A percentile compares a stretch with the other conserved stretches of the same genome.
Evolutionary conservation across 108 stramenopile species (phyloP).

Genomic region (Heterococcus sp.): DNA sequence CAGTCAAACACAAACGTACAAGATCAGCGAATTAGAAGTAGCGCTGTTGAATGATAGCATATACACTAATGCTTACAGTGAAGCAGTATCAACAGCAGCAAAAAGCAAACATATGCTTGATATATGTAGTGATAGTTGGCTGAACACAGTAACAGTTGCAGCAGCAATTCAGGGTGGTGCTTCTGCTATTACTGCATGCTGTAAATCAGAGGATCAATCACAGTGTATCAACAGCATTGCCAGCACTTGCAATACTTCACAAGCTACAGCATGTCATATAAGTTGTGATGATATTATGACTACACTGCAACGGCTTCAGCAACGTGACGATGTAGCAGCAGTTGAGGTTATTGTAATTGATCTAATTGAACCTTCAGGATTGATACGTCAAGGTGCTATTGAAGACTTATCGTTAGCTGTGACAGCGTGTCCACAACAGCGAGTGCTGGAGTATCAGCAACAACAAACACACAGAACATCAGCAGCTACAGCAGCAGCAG

Average conservation of each 20-base stretch:
- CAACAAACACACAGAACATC: not conserved
- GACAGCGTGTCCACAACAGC: not conserved
- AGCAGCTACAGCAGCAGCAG: not conserved
- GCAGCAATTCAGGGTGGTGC: not conserved
- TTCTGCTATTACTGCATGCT: not conserved
- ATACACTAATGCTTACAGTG: too few species aligned
- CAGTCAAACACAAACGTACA: not conserved
- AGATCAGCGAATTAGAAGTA: not conserved
- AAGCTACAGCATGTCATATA: too few species aligned
- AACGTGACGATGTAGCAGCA: not conserved
- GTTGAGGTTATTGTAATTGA: constrained; percentile 12
- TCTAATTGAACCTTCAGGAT: constrained; percentile 43
- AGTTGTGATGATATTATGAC: not conserved
- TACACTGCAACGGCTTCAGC: not conserved
- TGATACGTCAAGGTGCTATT: constrained; percentile 45
- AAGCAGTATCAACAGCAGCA: not conserved
- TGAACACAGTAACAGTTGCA: not conserved
- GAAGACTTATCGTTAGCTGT: constrained; percentile 28
- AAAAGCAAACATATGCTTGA: not conserved
- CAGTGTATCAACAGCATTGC: too few species aligned
- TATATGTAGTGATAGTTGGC: not conserved
- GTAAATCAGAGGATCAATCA: not conserved
- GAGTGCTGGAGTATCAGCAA: not conserved
- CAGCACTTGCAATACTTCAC: too few species aligned
- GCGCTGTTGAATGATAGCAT: not conserved